These are phyloP conservation scores for Quercus phellos DNA, from an alignment of 331 rosid genomes.

Conservation along the genomic window DNA sequence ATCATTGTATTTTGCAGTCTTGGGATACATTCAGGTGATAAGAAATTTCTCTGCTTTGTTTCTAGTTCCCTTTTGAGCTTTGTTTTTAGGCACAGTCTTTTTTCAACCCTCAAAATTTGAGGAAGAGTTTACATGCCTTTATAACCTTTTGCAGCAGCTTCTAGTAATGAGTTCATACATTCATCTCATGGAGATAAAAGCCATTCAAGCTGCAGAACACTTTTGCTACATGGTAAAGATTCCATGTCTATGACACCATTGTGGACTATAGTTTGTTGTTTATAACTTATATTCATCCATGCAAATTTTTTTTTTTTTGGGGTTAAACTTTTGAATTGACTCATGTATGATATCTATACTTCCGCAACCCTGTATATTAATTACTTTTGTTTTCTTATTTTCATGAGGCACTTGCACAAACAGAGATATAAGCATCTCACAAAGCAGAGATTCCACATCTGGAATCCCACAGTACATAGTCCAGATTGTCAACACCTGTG, in stretches of 20 bases:
- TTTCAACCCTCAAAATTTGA: neutral
- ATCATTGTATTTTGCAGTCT: conserved; percentile 20
- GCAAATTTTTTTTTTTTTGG: neutral
- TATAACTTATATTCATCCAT: neutral
- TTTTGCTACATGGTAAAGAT: conserved; percentile 33
- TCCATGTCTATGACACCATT: too few species aligned
- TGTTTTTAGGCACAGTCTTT: neutral
- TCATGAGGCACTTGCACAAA: conserved; percentile 43
- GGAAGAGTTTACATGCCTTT: neutral
- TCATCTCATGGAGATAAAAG: conserved; percentile 25
- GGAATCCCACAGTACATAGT: conserved; percentile 70
- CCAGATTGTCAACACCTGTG: conserved; percentile 56
- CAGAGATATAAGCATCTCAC: conserved; percentile 61
- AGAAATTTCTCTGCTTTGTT: neutral
- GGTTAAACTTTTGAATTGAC: neutral
- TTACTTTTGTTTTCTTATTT: neutral
- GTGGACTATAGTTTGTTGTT: neutral
- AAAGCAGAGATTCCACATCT: conserved; percentile 37
- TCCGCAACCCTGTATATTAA: neutral
- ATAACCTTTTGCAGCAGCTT: conserved; percentile 20
- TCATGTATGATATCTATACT: neutral
- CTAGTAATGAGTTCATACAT: conserved; percentile 22
- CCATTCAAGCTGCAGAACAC: conserved; percentile 28
- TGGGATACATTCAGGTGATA: conserved; percentile 36
- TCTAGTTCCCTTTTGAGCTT: neutral